Percentiles rank a stretch among this genome's conserved stretches.
Conservation (phyloP, 768 basidiomycete species). For the Harrya chromipes region DNA sequence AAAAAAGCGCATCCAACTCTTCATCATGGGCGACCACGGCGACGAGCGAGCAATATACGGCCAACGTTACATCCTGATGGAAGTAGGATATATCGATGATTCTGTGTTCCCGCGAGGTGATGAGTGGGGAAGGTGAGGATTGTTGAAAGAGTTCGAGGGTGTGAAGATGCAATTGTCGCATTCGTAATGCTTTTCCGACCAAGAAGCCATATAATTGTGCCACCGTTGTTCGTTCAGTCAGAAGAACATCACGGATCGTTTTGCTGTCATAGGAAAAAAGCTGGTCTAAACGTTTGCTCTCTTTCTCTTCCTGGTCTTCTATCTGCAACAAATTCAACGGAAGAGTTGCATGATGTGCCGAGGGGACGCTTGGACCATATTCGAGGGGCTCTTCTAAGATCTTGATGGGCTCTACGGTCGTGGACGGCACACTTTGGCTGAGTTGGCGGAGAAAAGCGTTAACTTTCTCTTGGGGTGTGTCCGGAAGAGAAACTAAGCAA, state of each 20-base stretch:
- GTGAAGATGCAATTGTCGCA: slow-evolving; percentile 60
- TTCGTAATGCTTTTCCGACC: slow-evolving; percentile 61
- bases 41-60: slow-evolving; percentile 62
- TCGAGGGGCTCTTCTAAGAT: slow-evolving; percentile 54
- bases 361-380: slow-evolving; percentile 45
- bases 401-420: slow-evolving; percentile 38
- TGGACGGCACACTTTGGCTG: slow-evolving; percentile 34
- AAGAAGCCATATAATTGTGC: slow-evolving; percentile 75
- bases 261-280: slow-evolving; percentile 52
- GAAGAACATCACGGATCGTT: slow-evolving; percentile 55
- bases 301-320: slow-evolving; percentile 41
- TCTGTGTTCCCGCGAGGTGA: slow-evolving; percentile 51
- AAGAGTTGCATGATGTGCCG: slow-evolving; percentile 31
- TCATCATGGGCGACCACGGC: slow-evolving; percentile 55
- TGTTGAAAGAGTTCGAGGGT: slow-evolving; percentile 48
- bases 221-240: slow-evolving; percentile 69
- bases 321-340: slow-evolving; percentile 45
- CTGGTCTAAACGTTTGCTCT: slow-evolving; percentile 48
- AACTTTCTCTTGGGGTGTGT: slow-evolving; percentile 49
- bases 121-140: slow-evolving; percentile 34
- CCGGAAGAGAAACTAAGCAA: slow-evolving; percentile 64
- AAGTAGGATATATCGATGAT: slow-evolving; percentile 63
- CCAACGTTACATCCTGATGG: slow-evolving; percentile 60
- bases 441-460: slow-evolving; percentile 57
- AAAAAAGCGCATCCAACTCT: slow-evolving; percentile 52